Percentiles rank a stretch among this genome's conserved stretches.
These are phyloP conservation scores for Cytospora chrysosperma DNA, from an alignment of 2,329 filamentous ascomycete genomes.

Conservation along the genomic window DNA sequence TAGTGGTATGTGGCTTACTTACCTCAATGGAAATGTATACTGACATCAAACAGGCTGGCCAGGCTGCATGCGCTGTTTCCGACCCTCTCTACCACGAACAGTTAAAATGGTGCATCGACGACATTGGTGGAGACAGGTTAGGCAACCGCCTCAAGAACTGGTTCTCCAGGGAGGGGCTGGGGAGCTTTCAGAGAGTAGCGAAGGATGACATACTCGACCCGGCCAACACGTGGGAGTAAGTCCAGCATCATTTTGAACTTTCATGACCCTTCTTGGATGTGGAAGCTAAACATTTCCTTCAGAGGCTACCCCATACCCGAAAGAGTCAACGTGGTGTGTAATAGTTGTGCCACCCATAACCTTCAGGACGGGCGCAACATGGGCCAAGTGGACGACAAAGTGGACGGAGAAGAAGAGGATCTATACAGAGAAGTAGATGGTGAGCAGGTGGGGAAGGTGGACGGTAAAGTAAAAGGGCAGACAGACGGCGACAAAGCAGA, in stretches of 20 bases:
- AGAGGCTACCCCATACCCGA: conserved; percentile 2
- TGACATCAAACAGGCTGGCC: not conserved
- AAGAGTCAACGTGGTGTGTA: conserved; percentile 2
- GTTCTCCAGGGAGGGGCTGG: not conserved
- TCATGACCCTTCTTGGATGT: too few relatives aligned
- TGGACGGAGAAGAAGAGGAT: not conserved
- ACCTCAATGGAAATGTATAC: not conserved
- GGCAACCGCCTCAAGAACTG: not conserved
- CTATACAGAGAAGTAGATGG: not conserved
- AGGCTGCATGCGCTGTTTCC: conserved; percentile 8
- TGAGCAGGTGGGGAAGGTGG: not conserved
- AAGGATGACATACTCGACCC: conserved; percentile 5
- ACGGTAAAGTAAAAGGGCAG: not conserved
- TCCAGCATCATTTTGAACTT: too few relatives aligned
- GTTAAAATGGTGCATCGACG: not conserved
- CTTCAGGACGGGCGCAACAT: not conserved
- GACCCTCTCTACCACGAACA: not conserved
- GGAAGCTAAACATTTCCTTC: rapidly evolving
- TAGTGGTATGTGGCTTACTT: not conserved
- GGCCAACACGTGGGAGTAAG: conserved; percentile 2
- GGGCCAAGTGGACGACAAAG: too few relatives aligned
- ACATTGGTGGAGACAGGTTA: not conserved
- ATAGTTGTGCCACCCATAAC: not conserved
- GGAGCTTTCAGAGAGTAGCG: conserved; percentile 5
- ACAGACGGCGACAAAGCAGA: not conserved